These are phyloP conservation scores for Venturia carpophila DNA, from an alignment of 2,329 filamentous ascomycete species.

Conservation along the genomic window DNA sequence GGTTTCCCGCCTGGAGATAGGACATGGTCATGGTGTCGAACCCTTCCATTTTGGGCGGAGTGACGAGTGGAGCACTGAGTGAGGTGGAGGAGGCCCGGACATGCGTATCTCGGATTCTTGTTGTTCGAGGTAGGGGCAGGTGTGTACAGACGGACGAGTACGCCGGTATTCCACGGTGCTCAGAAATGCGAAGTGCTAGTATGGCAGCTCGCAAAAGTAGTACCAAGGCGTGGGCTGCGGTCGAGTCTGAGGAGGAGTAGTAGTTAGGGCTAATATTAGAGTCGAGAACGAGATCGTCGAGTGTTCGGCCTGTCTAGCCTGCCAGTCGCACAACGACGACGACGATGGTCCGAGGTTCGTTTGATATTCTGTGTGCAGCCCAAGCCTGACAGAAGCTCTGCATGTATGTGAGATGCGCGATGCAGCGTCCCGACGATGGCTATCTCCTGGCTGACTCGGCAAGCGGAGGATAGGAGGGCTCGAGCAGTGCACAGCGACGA, in stretches of 20 bases:
- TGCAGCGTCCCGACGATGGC: not conserved
- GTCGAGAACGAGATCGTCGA: not conserved
- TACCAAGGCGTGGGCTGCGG: not conserved
- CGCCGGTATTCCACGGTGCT: not conserved
- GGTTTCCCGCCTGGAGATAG: constrained; percentile 46
- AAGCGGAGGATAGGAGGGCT: too few species aligned
- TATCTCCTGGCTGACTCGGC: not conserved
- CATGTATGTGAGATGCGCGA: not conserved
- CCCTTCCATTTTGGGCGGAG: constrained; percentile 39
- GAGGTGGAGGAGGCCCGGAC: constrained; percentile 3
- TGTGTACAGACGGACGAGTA: not conserved
- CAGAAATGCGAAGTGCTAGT: not conserved
- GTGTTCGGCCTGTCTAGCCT: not conserved
- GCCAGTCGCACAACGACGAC: not conserved
- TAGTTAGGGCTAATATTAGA: constrained; percentile 10
- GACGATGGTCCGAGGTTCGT: too few species aligned
- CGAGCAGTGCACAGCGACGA: too few species aligned
- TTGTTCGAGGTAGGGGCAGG: not conserved
- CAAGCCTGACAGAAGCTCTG: not conserved
- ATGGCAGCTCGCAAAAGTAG: not conserved
- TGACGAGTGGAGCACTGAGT: constrained; percentile 3
- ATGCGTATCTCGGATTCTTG: not conserved
- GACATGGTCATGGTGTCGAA: constrained; percentile 56
- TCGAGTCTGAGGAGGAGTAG: not conserved
- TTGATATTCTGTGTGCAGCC: not conserved